Conservation (phyloP, 2,329 filamentous ascomycete genomes). For the Metarhizium album region DNA sequence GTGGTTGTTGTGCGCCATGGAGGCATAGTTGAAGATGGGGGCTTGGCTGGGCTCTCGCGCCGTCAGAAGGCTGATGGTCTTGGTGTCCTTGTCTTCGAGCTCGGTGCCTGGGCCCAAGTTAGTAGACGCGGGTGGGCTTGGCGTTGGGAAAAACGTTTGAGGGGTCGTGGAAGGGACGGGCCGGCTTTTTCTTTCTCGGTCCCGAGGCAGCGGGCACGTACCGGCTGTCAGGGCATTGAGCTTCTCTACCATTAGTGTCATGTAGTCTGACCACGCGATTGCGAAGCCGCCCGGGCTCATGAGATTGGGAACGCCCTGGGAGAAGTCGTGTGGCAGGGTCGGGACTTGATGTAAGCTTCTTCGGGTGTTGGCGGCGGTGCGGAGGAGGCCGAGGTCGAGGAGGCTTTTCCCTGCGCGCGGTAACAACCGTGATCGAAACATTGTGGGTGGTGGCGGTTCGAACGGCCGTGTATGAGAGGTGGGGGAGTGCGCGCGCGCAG, state of each 20-base stretch:
- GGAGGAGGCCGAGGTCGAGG: conserved; percentile 22
- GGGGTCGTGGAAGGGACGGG: no score
- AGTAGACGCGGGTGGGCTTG: background rate
- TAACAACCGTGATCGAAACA: conserved; percentile 46
- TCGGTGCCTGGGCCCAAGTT: conserved; percentile 42
- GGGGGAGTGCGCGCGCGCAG: background rate
- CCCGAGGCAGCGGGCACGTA: conserved; percentile 30
- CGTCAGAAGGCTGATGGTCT: conserved; percentile 61
- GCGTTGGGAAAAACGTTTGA: conserved; percentile 8
- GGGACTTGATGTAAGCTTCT: conserved; percentile 39
- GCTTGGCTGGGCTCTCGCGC: conserved; percentile 72
- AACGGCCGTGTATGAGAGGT: background rate
- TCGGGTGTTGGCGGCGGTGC: conserved; percentile 22
- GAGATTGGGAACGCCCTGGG: conserved; percentile 53
- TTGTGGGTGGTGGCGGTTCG: conserved; percentile 9
- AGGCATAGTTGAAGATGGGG: conserved; percentile 87
- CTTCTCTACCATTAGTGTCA: conserved; percentile 60
- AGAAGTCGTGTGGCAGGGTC: conserved; percentile 34
- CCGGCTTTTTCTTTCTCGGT: no score
- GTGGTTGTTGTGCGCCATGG: conserved; percentile 86
- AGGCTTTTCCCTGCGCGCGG: conserved; percentile 30
- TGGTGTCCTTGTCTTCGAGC: conserved; percentile 48
- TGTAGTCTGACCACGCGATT: conserved; percentile 76
- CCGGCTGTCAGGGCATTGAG: conserved; percentile 66
- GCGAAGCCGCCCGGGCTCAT: conserved; percentile 60